Evolutionary conservation across 768 basidiomycete genomes (phyloP).

Genomic region (Leccinum longicurvipes): DNA sequence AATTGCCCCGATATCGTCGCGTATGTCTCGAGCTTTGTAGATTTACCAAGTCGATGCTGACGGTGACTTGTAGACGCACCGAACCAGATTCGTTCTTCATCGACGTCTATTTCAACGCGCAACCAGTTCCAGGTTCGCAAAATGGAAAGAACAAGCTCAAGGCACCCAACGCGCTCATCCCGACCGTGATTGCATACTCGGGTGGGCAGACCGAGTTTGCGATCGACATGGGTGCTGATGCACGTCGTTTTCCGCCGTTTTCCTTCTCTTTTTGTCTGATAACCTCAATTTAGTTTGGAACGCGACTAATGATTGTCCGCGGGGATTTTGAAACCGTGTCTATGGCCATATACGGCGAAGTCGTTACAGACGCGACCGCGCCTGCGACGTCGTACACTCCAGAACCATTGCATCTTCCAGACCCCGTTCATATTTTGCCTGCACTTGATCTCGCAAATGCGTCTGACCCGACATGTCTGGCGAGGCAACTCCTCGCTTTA

Average conservation of each 20-base stretch:
- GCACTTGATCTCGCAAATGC: conserved; percentile 60
- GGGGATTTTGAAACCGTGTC: conserved; percentile 69
- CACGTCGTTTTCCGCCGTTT: conserved; percentile 28
- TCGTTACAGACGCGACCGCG: conserved; percentile 44
- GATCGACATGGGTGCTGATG: conserved; percentile 71
- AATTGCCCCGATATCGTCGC: conserved; percentile 59
- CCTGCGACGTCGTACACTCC: conserved; percentile 42
- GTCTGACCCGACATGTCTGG: conserved; percentile 58
- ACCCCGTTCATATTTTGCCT: conserved; percentile 41
- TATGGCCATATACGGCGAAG: conserved; percentile 46
- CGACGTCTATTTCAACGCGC: conserved; percentile 73
- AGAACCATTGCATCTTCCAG: conserved; percentile 33
- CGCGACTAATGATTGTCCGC: conserved; percentile 76
- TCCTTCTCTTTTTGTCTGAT: conserved; percentile 1
- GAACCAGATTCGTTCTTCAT: conserved; percentile 72
- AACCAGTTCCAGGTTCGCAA: conserved; percentile 42
- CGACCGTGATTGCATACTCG: conserved; percentile 67
- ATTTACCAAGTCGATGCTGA: not conserved
- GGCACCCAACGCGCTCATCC: conserved; percentile 67
- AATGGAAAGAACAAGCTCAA: conserved; percentile 57
- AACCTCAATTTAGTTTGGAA: conserved; percentile 49
- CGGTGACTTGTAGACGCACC: conserved; percentile 47
- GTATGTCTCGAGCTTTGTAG: conserved; percentile 36
- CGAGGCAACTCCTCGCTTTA: conserved; percentile 56
- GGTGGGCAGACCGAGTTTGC: conserved; percentile 64